Conservation (phyloP, 768 basidiomycete genomes). For the Suillus subluteus region DNA sequence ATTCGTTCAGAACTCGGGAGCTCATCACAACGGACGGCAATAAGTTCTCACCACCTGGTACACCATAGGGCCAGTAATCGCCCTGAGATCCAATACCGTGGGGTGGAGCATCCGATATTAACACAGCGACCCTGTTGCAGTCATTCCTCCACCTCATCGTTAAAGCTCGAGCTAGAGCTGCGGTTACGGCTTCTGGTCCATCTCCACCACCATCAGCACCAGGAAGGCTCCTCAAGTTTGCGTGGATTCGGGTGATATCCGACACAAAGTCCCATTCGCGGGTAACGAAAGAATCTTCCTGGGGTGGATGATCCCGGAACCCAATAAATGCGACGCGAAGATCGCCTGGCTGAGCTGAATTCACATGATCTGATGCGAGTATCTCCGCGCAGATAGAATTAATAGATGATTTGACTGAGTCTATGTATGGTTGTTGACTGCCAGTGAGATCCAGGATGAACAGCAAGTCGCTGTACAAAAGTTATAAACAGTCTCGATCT, state of each 20-base stretch:
- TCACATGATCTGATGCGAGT: slow-evolving; percentile 41
- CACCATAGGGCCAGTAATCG: slow-evolving; percentile 45
- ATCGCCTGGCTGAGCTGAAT: slow-evolving; percentile 43
- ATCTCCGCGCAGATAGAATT: slow-evolving; percentile 38
- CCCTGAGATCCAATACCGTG: slow-evolving; percentile 46
- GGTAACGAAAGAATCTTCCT: slow-evolving; percentile 50
- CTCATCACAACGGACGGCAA: neutral
- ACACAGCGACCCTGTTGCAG: slow-evolving; percentile 48
- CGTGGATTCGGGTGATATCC: slow-evolving; percentile 39
- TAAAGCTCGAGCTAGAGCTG: slow-evolving; percentile 47
- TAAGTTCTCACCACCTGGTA: slow-evolving; percentile 4
- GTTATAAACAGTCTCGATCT: neutral
- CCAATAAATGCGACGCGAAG: slow-evolving; percentile 50
- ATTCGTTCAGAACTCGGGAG: neutral
- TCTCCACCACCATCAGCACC: slow-evolving; percentile 45
- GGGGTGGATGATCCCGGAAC: slow-evolving; percentile 54
- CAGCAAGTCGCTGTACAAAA: slow-evolving; percentile 40
- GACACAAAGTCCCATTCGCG: slow-evolving; percentile 46
- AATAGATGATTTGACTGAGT: slow-evolving; percentile 14
- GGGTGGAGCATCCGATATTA: slow-evolving; percentile 55
- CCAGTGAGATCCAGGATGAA: slow-evolving; percentile 59
- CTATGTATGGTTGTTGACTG: slow-evolving; percentile 44
- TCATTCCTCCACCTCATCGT: slow-evolving; percentile 46
- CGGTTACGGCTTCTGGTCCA: slow-evolving; percentile 56
- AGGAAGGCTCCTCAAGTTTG: slow-evolving; percentile 37